A percentile compares a stretch with the other conserved stretches of the same genome.
phyloP scores from a whole-genome alignment of 2,329 filamentous ascomycete species.

The Talaromyces albobiverticillius region DNA sequence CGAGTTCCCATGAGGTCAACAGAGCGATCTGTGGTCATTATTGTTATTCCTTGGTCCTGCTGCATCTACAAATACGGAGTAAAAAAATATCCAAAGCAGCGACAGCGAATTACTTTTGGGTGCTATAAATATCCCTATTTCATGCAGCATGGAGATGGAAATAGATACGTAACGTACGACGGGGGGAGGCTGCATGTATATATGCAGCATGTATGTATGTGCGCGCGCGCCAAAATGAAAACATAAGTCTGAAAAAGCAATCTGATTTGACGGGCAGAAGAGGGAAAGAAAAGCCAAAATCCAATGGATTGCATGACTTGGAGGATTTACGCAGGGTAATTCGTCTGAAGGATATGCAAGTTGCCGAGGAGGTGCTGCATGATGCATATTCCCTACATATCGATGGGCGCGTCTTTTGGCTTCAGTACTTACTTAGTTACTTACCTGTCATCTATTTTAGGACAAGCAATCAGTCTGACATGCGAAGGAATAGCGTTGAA shows the following conservation, averaged over 20 bases:
- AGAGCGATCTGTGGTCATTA: too few relatives aligned
- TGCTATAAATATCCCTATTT: constrained; percentile 9
- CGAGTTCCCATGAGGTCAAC: too few relatives aligned
- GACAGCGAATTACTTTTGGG: constrained; percentile 1
- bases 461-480: too few relatives aligned
- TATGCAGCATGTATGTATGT: background rate
- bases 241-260: too few relatives aligned
- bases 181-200: background rate
- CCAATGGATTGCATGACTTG: background rate
- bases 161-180: background rate
- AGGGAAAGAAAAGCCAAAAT: background rate
- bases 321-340: background rate
- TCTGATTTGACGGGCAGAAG: background rate
- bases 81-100: background rate
- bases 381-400: too few relatives aligned
- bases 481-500: too few relatives aligned
- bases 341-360: constrained; percentile 5
- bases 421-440: too few relatives aligned
- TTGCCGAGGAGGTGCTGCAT: constrained; percentile 3
- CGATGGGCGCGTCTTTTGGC: too few relatives aligned
- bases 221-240: background rate
- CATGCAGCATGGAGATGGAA: background rate
- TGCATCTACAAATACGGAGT: background rate
- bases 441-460: too few relatives aligned
- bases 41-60: too few relatives aligned